A percentile compares a stretch with the other conserved stretches of the same genome.
These are phyloP conservation scores for Simmondsia chinensis DNA, from an alignment of 148 eudicot genomes.

Conservation along the genomic window DNA sequence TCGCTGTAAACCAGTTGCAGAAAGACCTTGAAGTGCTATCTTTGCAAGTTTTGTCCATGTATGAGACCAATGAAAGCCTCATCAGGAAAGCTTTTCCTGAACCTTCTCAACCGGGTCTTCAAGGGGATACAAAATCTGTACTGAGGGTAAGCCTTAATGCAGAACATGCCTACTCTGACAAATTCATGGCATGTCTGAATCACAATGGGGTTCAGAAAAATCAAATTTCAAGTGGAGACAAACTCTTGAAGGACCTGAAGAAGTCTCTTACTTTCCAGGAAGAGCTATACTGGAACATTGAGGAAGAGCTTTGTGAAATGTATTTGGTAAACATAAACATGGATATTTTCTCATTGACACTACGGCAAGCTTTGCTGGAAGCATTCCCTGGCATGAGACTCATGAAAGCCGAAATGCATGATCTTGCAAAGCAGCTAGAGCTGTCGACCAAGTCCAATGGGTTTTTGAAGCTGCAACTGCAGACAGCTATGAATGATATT, in stretches of 20 bases:
- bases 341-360: conserved; percentile 55
- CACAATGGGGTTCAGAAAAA: conserved; percentile 23
- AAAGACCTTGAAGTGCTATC: conserved; percentile 92
- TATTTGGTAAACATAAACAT: conserved; percentile 42
- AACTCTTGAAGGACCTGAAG: conserved; percentile 58
- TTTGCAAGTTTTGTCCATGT: conserved; percentile 83
- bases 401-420: conserved; percentile 28
- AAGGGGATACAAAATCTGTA: conserved; percentile 18
- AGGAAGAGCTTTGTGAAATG: conserved; percentile 69
- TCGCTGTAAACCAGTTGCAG: conserved; percentile 82
- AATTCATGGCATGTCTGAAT: conserved; percentile 16
- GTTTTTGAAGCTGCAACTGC: conserved; percentile 40
- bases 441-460: conserved; percentile 38
- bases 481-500: conserved; percentile 39
- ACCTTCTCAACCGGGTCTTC: conserved; percentile 29
- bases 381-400: conserved; percentile 26
- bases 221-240: conserved; percentile 35
- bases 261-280: conserved; percentile 58
- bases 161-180: conserved; percentile 14
- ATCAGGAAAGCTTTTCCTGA: conserved; percentile 62
- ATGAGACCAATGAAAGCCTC: conserved; percentile 76
- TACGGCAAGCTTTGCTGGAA: conserved; percentile 53
- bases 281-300: conserved; percentile 60
- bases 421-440: conserved; percentile 45
- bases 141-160: conserved; percentile 9